These are phyloP conservation scores for Cystobasidium tubakii DNA, from an alignment of 768 basidiomycete genomes.

Conservation along the genomic window DNA sequence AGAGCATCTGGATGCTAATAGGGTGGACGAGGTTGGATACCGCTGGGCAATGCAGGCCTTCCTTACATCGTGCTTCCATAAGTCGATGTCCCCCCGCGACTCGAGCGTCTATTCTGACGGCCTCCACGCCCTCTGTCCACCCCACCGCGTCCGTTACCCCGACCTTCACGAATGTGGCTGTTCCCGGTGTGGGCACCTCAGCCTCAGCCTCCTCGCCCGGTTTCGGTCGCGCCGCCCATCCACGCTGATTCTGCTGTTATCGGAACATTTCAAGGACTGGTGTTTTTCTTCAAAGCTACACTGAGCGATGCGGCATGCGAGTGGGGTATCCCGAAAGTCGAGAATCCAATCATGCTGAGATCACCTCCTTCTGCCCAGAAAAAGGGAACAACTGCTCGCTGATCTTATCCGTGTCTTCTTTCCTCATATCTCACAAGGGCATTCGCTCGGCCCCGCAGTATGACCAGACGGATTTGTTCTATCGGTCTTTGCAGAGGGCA, in stretches of 20 bases:
- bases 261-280: too few species aligned
- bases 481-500: too few species aligned
- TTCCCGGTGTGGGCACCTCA: neutral
- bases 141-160: constrained; percentile 1
- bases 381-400: too few species aligned
- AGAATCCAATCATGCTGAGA: too few species aligned
- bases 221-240: constrained; percentile 55
- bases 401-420: too few species aligned
- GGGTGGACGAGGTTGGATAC: neutral
- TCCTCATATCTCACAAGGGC: too few species aligned
- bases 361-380: too few species aligned
- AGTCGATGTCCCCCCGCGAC: neutral
- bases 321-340: too few species aligned
- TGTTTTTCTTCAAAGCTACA: too few species aligned
- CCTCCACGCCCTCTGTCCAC: constrained; percentile 9
- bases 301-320: too few species aligned
- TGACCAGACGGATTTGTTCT: too few species aligned
- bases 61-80: neutral
- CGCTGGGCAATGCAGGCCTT: neutral
- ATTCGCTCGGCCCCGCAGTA: too few species aligned
- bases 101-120: neutral
- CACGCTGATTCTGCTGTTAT: constrained; percentile 35
- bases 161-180: neutral
- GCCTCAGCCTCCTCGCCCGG: constrained; percentile 54
- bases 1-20: constrained; percentile 36